Percentiles rank a stretch among this genome's conserved stretches.
Conservation (phyloP, 176 grass and related monocot genomes). For the Oryza meridionalis region DNA sequence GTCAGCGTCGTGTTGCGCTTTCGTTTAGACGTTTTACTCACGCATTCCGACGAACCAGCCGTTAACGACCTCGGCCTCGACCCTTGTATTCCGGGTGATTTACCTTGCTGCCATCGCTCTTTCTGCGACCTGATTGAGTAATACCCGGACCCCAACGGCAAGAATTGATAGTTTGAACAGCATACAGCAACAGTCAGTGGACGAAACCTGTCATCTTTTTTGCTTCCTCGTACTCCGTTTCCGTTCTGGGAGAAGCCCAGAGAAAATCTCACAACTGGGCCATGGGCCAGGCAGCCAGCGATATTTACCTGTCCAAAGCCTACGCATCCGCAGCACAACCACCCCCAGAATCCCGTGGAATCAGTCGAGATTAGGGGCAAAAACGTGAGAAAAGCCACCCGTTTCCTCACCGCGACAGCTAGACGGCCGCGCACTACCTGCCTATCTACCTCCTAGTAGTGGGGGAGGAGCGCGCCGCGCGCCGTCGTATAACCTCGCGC, state of each 20-base stretch:
- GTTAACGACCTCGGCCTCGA: background rate
- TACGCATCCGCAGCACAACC: background rate
- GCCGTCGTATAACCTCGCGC: background rate
- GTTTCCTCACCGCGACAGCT: background rate
- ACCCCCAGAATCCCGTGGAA: background rate
- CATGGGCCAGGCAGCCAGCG: background rate
- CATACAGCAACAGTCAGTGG: no score
- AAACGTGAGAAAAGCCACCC: background rate
- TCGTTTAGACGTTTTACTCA: no score
- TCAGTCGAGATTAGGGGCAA: background rate
- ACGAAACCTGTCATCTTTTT: background rate
- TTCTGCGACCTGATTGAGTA: background rate
- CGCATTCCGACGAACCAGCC: background rate
- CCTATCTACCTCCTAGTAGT: background rate
- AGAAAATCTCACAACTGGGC: background rate
- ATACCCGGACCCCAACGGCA: background rate
- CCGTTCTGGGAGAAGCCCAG: background rate
- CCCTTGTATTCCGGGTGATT: background rate
- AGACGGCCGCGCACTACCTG: conserved; percentile 2
- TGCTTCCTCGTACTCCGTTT: no score
- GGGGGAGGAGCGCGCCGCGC: conserved; percentile 29
- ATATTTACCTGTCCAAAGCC: background rate
- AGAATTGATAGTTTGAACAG: background rate
- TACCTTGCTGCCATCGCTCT: background rate
- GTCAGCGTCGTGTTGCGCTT: background rate